Evolutionary conservation across 441 rosid genomes (phyloP).

Genomic region (Corymbia calophylla): DNA sequence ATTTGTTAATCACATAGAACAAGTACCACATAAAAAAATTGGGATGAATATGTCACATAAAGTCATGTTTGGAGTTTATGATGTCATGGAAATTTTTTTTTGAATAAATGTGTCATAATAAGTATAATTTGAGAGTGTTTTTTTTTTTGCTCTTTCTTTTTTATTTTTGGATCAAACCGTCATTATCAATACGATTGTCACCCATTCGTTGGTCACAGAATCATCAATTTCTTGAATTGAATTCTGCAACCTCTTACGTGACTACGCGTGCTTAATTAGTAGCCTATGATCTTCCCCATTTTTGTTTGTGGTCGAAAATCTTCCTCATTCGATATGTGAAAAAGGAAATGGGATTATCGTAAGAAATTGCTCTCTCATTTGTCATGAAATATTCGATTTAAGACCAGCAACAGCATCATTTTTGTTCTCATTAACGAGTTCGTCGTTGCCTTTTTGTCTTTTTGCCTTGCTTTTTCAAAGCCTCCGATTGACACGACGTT

Average conservation of each 20-base stretch:
- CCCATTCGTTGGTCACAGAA: neutral
- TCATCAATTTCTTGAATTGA: neutral
- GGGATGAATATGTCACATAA: rapidly evolving
- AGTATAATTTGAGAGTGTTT: too few relatives aligned
- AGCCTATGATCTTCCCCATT: neutral
- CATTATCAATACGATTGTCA: neutral
- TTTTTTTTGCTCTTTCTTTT: too few relatives aligned
- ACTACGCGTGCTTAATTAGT: neutral
- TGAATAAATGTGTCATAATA: neutral
- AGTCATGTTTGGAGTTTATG: neutral
- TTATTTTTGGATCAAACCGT: neutral
- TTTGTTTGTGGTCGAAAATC: neutral
- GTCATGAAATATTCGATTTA: too few relatives aligned
- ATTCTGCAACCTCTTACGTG: neutral
- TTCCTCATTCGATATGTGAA: neutral
- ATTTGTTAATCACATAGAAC: too few relatives aligned
- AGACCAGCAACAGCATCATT: too few relatives aligned
- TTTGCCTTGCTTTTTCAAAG: neutral
- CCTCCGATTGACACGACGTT: neutral
- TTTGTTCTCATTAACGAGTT: too few relatives aligned
- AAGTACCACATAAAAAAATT: too few relatives aligned
- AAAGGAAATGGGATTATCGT: neutral
- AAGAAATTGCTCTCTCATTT: neutral
- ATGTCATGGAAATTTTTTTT: too few relatives aligned
- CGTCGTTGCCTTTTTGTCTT: neutral